phyloP scores from a whole-genome alignment of 2,329 filamentous ascomycete species.

The Aurifilum marmelostoma region DNA sequence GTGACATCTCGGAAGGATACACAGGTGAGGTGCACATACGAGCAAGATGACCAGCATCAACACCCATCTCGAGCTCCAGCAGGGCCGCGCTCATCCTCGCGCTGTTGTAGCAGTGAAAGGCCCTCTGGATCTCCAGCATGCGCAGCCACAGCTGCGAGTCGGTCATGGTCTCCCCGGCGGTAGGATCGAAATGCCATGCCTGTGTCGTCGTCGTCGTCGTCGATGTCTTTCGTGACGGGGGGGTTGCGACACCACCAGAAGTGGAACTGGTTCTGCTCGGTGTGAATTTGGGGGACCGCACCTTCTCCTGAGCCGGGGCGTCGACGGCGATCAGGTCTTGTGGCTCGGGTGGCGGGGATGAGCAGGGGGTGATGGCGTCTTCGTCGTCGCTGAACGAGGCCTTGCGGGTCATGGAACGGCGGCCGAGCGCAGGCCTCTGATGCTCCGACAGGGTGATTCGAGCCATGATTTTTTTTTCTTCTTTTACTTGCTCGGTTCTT shows the following conservation, averaged over 20 bases:
- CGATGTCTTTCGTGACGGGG: slow-evolving; percentile 17
- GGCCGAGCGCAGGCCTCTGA: slow-evolving; percentile 4
- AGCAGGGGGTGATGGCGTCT: slow-evolving; percentile 31
- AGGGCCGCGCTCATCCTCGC: slow-evolving; percentile 48
- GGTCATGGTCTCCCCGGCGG: slow-evolving; percentile 39
- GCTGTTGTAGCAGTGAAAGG: slow-evolving; percentile 49
- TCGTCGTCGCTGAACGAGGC: slow-evolving; percentile 32
- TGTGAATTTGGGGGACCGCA: background rate
- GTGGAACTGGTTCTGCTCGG: slow-evolving; percentile 9
- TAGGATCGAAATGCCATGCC: slow-evolving; percentile 29
- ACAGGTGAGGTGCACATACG: slow-evolving; percentile 38
- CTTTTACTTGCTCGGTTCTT: too few relatives aligned
- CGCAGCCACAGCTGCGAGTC: slow-evolving; percentile 45
- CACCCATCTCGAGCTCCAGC: slow-evolving; percentile 41
- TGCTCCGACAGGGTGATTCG: slow-evolving; percentile 11
- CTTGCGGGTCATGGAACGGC: slow-evolving; percentile 23
- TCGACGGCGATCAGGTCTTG: slow-evolving; percentile 11
- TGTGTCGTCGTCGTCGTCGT: slow-evolving; percentile 6
- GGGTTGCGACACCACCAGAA: background rate
- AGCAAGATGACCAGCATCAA: slow-evolving; percentile 39
- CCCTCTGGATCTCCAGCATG: slow-evolving; percentile 47
- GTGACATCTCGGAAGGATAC: slow-evolving; percentile 6
- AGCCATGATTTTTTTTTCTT: background rate
- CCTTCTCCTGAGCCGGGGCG: background rate
- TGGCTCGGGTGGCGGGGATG: slow-evolving; percentile 22